Conservation (phyloP, 2,329 filamentous ascomycete species). For the Clonostachys rosea region DNA sequence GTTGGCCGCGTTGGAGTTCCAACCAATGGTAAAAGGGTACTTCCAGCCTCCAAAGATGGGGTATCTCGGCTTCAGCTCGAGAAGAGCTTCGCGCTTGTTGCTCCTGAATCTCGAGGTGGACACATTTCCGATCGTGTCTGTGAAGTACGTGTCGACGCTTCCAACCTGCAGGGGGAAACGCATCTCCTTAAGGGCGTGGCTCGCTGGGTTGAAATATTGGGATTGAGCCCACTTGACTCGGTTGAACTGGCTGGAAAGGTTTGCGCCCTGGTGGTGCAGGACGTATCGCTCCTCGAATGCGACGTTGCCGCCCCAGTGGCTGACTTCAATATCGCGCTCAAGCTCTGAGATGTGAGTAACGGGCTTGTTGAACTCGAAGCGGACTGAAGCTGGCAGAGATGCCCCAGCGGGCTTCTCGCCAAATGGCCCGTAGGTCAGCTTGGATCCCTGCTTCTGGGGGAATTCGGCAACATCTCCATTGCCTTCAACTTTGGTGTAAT, state of each 20-base stretch:
- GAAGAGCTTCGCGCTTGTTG: slow-evolving; percentile 70
- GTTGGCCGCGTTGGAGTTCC: slow-evolving; percentile 80
- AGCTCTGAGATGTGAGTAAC: slow-evolving; percentile 73
- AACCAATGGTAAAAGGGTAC: slow-evolving; percentile 94
- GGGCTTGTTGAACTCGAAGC: slow-evolving; percentile 95
- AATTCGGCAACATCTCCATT: slow-evolving; percentile 55
- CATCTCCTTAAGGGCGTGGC: slow-evolving; percentile 75
- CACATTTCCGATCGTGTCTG: slow-evolving; percentile 93
- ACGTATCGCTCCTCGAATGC: slow-evolving; percentile 94
- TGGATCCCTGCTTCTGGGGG: slow-evolving; percentile 78
- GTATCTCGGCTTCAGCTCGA: slow-evolving; percentile 91
- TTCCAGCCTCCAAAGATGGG: slow-evolving; percentile 98
- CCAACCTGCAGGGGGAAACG: slow-evolving; percentile 75
- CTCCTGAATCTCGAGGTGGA: slow-evolving; percentile 86
- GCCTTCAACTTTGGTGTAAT: slow-evolving; percentile 70
- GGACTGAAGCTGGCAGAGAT: slow-evolving; percentile 66
- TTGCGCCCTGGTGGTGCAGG: slow-evolving; percentile 80
- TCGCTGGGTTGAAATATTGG: slow-evolving; percentile 72
- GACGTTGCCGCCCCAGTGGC: slow-evolving; percentile 96
- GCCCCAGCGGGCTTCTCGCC: slow-evolving; percentile 76
- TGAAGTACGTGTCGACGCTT: slow-evolving; percentile 87
- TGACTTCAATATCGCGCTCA: slow-evolving; percentile 90
- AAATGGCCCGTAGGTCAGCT: slow-evolving; percentile 88
- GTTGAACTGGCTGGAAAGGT: slow-evolving; percentile 67
- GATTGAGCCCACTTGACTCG: slow-evolving; percentile 71